Evolutionary conservation across 345 rosid genomes (phyloP).

Genomic region (Orychophragmus violaceus): DNA sequence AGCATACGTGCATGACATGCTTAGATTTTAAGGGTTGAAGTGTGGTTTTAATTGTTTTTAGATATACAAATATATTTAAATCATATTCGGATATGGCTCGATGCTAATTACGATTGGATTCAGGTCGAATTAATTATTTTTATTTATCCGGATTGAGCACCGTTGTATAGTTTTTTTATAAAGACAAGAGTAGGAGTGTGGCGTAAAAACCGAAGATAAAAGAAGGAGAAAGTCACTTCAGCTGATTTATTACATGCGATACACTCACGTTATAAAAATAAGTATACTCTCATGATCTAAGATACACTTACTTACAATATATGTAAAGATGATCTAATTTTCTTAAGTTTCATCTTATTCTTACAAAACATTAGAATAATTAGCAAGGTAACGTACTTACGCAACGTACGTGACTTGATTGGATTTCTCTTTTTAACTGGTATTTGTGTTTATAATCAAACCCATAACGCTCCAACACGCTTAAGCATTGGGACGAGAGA

Average conservation of each 20-base stretch:
- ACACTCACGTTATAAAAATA: neutral
- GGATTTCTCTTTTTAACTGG: no score
- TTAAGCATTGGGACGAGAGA: constrained; percentile 62
- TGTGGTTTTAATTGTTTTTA: no score
- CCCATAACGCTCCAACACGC: constrained; percentile 66
- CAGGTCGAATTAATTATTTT: neutral
- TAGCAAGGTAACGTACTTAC: neutral
- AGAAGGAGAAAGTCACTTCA: neutral
- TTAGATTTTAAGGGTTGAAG: no score
- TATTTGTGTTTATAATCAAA: constrained; percentile 18
- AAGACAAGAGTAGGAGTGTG: no score
- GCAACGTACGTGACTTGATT: neutral
- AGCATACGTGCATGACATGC: neutral
- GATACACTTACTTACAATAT: neutral
- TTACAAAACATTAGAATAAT: neutral
- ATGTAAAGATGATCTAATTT: neutral
- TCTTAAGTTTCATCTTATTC: neutral
- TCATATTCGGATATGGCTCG: neutral
- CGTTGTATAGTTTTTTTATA: neutral
- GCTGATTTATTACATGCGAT: neutral
- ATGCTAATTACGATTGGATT: neutral
- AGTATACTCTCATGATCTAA: neutral
- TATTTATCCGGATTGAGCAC: neutral
- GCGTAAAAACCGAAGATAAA: no score
- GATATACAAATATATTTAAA: neutral